Evolutionary conservation across 2,329 filamentous ascomycete species (phyloP), one percentile per base, ranked within the genome.

Genomic region (Leptographium flavum): DNA sequence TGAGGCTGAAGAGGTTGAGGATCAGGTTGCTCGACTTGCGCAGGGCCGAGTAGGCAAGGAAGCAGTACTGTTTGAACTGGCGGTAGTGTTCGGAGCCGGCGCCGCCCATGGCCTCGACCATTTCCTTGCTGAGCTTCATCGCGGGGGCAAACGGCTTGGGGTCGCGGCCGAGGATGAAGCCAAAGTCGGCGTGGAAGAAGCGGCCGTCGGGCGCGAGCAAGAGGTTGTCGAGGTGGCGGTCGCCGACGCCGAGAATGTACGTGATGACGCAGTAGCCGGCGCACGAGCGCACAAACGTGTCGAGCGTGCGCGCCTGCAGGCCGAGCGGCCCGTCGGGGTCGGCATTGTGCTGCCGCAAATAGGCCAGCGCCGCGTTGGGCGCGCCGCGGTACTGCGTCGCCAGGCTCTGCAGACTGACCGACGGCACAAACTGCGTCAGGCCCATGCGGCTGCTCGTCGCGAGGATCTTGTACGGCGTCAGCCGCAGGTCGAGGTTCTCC

Each of bases 191-290:
- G 60, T 98, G 92, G 73, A 98, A 95, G 69, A 98, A 98, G 62
- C 93, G 87, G 0, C 79, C 92, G 53, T 88, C 83, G 1, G 92
- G 88, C 0, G 87, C 78, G 5, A 98, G 76, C 23, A 98, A 78
- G 1, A 98, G 76, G 56, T 98, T 98, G 60, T 98, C 92, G 3
- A 96, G 73, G 63, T 98, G 92, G 2, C 92, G 81, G 60, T 98
- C 92, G 19, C 92, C 92, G 3, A 98, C 92, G 28, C 92, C 93
- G 13, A 98, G 76, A 15, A 98, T 84, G 61, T 98, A 98, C 0
- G 93, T 98, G 54, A 98, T 95, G 14, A 98, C 92, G 61, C 92
- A 96, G 64, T 98, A 98, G 30, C 92, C 92, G 1, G 92, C 92
- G 58, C 92, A 95, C 0, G 87, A 94, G 58, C 88, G 90, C 58